Conservation (phyloP, 257 asterid species). For the Ilex asprella region DNA sequence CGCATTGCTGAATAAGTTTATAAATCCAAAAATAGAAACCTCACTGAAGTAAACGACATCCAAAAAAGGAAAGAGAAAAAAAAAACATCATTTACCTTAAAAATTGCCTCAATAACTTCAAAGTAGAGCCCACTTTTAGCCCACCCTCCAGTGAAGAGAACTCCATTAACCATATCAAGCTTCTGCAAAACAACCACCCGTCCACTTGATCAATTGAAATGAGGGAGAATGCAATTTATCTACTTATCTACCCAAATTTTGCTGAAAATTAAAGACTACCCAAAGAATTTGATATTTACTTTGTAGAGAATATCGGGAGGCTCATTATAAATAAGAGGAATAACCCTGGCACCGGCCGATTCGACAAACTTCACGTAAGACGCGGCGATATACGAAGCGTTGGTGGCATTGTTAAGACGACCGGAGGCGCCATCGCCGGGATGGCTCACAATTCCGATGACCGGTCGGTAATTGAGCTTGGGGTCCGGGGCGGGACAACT, state of each 20-base stretch:
- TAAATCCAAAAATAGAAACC: no score
- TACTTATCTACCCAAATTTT: no score
- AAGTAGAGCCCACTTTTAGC: conserved; percentile 65
- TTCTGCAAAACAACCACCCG: conserved; percentile 45
- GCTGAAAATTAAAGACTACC: no score
- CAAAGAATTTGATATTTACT: conserved; percentile 17
- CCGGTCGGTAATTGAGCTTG: conserved; percentile 66
- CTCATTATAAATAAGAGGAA: conserved; percentile 80
- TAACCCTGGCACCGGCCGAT: conserved; percentile 88
- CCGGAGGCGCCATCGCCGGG: conserved; percentile 96
- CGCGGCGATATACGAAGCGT: conserved; percentile 78
- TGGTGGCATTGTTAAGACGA: conserved; percentile 46
- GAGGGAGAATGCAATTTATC: no score
- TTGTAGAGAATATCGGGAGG: conserved; percentile 45
- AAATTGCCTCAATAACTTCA: conserved; percentile 54
- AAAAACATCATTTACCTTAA: conserved; percentile 42
- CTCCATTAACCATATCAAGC: conserved; percentile 81
- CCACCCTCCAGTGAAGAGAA: conserved; percentile 91
- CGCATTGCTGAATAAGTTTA: no score
- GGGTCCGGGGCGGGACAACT: conserved; percentile 51
- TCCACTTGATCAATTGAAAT: no score
- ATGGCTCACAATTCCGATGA: conserved; percentile 75
- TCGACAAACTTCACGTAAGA: conserved; percentile 89
- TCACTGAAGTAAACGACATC: no score
- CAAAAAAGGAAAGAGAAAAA: no score